These are phyloP conservation scores for Thraustotheca clavata DNA, from an alignment of 352 stramenopile genomes.

Conservation along the genomic window DNA sequence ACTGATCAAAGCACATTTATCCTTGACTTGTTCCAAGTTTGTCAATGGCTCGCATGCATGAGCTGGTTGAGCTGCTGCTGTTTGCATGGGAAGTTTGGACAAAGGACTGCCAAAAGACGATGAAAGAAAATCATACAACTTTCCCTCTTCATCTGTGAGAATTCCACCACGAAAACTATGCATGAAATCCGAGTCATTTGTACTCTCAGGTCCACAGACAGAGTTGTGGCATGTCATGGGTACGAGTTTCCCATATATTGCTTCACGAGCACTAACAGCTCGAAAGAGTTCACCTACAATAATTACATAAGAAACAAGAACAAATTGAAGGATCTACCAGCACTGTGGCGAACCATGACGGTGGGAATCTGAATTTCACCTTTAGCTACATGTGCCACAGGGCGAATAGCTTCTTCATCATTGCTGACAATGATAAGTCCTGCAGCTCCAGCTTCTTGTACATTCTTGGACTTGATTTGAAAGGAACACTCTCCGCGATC, in stretches of 20 bases:
- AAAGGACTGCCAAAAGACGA: conserved; percentile 44
- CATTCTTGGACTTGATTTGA: conserved; percentile 44
- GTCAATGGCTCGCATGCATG: conserved; percentile 26
- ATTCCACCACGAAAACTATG: conserved; percentile 30
- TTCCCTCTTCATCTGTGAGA: conserved; percentile 21
- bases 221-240: conserved; percentile 52
- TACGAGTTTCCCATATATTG: conserved; percentile 37
- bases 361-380: conserved; percentile 45
- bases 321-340: conserved; percentile 1
- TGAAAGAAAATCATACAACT: conserved; percentile 37
- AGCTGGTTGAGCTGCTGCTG: conserved; percentile 23
- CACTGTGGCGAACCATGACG: conserved; percentile 52
- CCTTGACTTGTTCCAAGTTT: conserved; percentile 15
- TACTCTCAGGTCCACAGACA: conserved; percentile 29
- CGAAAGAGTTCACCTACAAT: conserved; percentile 37
- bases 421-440: conserved; percentile 43
- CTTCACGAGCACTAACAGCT: conserved; percentile 22
- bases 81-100: conserved; percentile 21
- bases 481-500: conserved; percentile 61
- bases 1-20: not conserved
- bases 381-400: conserved; percentile 32
- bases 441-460: conserved; percentile 36
- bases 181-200: conserved; percentile 35
- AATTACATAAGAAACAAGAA: not conserved
- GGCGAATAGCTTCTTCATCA: conserved; percentile 34